phyloP scores from a whole-genome alignment of 2,329 filamentous ascomycete species.

The Botryotinia calthae region DNA sequence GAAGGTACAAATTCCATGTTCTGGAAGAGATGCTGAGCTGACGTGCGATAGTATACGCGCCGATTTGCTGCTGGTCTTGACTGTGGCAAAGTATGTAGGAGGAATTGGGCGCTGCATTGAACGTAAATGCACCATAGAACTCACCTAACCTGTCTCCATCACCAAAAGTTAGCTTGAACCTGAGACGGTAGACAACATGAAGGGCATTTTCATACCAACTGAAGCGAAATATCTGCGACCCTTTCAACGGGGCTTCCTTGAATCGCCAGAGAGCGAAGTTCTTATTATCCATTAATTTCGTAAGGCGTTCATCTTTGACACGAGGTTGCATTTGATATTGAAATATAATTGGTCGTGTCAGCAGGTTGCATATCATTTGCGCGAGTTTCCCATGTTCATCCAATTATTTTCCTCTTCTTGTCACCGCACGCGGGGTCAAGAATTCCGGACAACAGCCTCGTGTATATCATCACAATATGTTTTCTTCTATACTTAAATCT shows the following conservation, averaged over 20 bases:
- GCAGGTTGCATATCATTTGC: neutral
- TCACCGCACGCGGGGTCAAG: neutral
- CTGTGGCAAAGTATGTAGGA: neutral
- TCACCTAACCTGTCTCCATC: neutral
- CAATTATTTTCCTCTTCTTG: neutral
- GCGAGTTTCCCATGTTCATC: neutral
- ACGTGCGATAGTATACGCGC: neutral
- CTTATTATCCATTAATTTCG: neutral
- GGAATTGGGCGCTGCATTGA: neutral
- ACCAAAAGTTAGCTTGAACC: conserved; percentile 1
- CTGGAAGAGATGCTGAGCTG: neutral
- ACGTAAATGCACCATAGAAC: neutral
- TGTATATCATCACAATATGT: neutral
- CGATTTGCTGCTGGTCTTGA: neutral
- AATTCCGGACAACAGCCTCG: neutral
- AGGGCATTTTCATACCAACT: neutral
- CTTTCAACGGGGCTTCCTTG: neutral
- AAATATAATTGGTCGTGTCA: neutral
- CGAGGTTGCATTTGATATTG: neutral
- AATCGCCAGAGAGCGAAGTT: neutral
- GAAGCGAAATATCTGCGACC: neutral
- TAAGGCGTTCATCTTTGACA: neutral
- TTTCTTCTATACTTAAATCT: no score
- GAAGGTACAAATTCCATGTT: neutral
- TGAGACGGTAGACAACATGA: neutral